phyloP scores from a whole-genome alignment of 2,329 filamentous ascomycete genomes.

The Aspergillus carbonarius region DNA sequence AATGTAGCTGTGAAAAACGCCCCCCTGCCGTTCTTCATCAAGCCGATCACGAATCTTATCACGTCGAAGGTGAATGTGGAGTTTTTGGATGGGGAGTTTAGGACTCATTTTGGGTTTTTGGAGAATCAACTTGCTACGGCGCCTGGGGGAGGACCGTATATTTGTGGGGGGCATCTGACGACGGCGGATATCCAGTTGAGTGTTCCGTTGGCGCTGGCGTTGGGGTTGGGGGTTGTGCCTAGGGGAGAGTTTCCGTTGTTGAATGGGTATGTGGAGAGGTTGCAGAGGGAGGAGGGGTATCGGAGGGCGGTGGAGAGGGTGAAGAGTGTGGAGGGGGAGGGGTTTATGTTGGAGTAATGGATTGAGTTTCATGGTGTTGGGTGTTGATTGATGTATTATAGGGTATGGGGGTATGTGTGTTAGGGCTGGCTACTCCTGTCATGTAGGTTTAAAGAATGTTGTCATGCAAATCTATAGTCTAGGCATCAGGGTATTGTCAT shows the following conservation, averaged over 20 bases:
- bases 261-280: constrained; percentile 34
- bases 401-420: too few relatives aligned
- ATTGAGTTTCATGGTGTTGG: too few relatives aligned
- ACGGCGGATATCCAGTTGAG: constrained; percentile 50
- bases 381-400: too few relatives aligned
- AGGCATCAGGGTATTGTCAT: too few relatives aligned
- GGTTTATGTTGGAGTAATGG: constrained; percentile 11
- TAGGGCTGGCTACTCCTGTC: too few relatives aligned
- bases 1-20: constrained; percentile 47
- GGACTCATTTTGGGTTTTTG: constrained; percentile 45
- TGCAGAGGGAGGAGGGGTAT: constrained; percentile 40
- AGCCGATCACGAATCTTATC: constrained; percentile 60
- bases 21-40: constrained; percentile 67
- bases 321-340: constrained; percentile 44
- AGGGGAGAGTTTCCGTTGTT: constrained; percentile 39
- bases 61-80: constrained; percentile 44
- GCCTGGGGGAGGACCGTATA: constrained; percentile 37
- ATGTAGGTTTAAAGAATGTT: too few relatives aligned
- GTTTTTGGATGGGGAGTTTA: constrained; percentile 42
- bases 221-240: constrained; percentile 33
- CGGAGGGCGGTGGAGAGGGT: constrained; percentile 34
- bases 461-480: too few relatives aligned
- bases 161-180: constrained; percentile 46
- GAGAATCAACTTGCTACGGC: constrained; percentile 45
- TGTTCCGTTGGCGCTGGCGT: constrained; percentile 39